These are phyloP conservation scores for Coemansia sp. DNA, from an alignment of 192 early-diverging fungal species.

Conservation along the genomic window DNA sequence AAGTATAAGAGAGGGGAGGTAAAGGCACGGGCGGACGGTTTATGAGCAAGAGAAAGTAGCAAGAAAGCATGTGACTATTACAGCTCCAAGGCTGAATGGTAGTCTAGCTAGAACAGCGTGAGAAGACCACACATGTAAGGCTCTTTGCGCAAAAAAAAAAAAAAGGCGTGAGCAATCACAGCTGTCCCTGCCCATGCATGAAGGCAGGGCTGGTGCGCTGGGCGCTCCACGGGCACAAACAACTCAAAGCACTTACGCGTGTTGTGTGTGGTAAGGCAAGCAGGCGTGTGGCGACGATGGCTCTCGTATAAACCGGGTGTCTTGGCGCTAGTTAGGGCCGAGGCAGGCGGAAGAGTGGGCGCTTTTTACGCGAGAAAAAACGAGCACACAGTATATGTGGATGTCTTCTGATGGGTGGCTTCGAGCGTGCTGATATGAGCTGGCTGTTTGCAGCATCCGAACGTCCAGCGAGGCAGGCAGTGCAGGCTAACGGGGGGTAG, in stretches of 20 bases:
- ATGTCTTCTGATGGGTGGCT: background rate
- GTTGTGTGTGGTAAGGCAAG: background rate
- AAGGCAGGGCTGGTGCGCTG: background rate
- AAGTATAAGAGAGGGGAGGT: background rate
- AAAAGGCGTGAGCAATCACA: background rate
- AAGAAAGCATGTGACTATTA: background rate
- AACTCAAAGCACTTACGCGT: background rate
- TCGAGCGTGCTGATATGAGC: slow-evolving; percentile 1
- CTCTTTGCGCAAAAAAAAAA: background rate
- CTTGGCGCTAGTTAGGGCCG: background rate
- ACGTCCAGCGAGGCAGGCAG: background rate
- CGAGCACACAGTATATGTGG: background rate
- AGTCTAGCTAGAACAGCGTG: background rate
- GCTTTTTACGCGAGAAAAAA: background rate
- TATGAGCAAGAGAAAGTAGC: background rate
- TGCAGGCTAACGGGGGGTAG: background rate
- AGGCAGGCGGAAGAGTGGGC: background rate
- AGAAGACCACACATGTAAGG: background rate
- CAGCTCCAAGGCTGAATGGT: background rate
- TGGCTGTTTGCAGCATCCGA: background rate
- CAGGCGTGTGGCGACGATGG: background rate
- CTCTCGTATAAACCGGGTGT: background rate
- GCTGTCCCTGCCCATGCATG: background rate
- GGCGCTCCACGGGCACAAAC: background rate
- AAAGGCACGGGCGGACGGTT: background rate